Base-by-base conservation (phyloP, 1,139 yeast species). In the Arxiozyma slooffiae region DNA sequence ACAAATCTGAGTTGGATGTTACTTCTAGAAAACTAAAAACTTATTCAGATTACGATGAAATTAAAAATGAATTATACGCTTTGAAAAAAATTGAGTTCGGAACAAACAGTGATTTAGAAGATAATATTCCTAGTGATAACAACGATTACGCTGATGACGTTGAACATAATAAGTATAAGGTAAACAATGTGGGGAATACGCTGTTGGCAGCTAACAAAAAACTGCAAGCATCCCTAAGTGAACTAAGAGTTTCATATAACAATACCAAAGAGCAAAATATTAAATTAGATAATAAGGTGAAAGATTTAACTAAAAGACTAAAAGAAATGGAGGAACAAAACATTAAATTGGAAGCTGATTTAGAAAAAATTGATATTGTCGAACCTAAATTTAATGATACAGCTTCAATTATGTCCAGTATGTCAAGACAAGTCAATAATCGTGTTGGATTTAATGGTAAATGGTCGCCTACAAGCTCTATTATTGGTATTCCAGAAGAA, bases 81-180 rank as follows among this genome's bases (percentile, higher is more conserved):
- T 67, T 90, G 54, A 81, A 86, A 61, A 82, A 81, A 55, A 82
- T 87, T 41, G 89, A 86, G 61, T 85, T 85, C 68, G 92, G 74
- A 22, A 68, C 67, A 16, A 69, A 63, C 38, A 69, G 64, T 38
- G 50, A 45, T 24, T 18, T 42, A 38, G 50, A 48, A 39, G 38
- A 39, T 11, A 24, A 18, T 23, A 41, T 14, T 20, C 61, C 55
- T 34, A 55, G 57, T 9, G 52, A 49, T n/a, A 53, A 54, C 23
- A 60, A 79, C 46, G 77, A 75, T 54, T 56, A 58, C 21, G 58
- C 56, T 5, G 63, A 61, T 24, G 37, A 44, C n/a, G 84, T 55
- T 9, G 70, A 64, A 44, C 67, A 67, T 36, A 18, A 20, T 21
- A 61, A 58, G 18, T 14, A 23, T n/a, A 62, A 57, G 21, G 55